Evolutionary conservation across 768 basidiomycete genomes (phyloP), one percentile per base, ranked within the genome.

Genomic region (Punctularia strigosozonata): DNA sequence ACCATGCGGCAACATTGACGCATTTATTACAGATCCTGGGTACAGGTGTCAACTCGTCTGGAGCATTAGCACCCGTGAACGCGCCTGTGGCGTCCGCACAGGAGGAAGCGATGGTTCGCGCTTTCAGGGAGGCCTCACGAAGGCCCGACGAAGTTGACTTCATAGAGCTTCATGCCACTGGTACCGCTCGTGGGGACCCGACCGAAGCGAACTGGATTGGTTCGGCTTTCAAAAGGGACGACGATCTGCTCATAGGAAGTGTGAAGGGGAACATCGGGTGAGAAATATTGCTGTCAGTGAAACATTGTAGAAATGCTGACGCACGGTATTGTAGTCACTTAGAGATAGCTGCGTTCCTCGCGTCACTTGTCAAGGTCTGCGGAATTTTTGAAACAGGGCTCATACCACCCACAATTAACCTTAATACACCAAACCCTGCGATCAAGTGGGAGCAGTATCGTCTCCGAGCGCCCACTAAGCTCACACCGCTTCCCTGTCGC

Each of bases 151-250:
- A 72, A 19, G 64, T 65, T 3, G 69, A 71, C 41, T 73, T 57
- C 43, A 56, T 73, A 0, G 71, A 73, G 46, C 43, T 68, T 8
- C 72, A 74, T 41, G 68, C 65, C 15, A 71, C 71, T n/a, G 69
- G 66, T 53, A 71, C 71, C 3, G 59, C 63, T 25, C 57, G 52
- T 22, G 71, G 69, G 0, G 71, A 73, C 43, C 69, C 71, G 1
- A 65, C 60, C 1, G 71, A 73, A 46, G 64, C 64, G 7, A 72
- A 71, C 40, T 66, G 64, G 53, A 65, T 67, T 17, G 69, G 69
- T 1, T 51, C 52, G 24, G 33, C 50, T 14, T 66, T 65, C 43
- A 45, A 47, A 37, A 47, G 59, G 10, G 46, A 49, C 10, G 55
- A 56, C 6, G 59, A 61, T 3, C 44, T 66, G 3, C 22, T 63